phyloP scores from a whole-genome alignment of 306 rosid species.

The Psophocarpus tetragonolobus region DNA sequence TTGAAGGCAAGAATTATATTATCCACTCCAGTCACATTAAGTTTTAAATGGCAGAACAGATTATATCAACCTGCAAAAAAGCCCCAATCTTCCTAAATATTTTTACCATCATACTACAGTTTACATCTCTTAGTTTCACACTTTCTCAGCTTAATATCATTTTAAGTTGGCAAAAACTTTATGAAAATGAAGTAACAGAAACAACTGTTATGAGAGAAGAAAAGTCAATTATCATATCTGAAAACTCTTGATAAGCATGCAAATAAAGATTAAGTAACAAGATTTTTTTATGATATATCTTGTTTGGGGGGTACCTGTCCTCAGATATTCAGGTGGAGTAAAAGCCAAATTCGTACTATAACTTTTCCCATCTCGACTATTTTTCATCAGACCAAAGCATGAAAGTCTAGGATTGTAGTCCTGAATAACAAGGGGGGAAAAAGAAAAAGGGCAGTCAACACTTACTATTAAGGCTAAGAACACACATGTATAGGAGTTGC shows the following conservation, averaged over 20 bases:
- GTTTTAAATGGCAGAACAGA: not conserved
- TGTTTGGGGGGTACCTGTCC: constrained; percentile 62
- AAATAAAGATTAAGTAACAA: constrained; percentile 2
- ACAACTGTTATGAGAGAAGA: not conserved
- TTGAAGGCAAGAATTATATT: not conserved
- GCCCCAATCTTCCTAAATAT: no score
- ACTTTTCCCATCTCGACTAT: constrained; percentile 96
- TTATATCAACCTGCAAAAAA: constrained; percentile 20
- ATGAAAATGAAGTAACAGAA: constrained; percentile 9
- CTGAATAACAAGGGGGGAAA: constrained; percentile 42
- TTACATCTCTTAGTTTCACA: not conserved
- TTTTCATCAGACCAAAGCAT: constrained; percentile 97
- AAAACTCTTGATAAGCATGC: not conserved
- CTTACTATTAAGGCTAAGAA: not conserved
- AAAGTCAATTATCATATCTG: not conserved
- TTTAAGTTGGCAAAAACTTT: not conserved
- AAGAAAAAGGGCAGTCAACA: constrained; percentile 2
- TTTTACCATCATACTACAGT: no score
- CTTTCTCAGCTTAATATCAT: not conserved
- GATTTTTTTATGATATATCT: not conserved
- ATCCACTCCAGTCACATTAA: not conserved
- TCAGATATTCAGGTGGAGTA: constrained; percentile 92
- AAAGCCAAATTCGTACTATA: constrained; percentile 95
- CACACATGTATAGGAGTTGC: not conserved
- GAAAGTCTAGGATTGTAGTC: constrained; percentile 94